Conservation (phyloP, 2,329 filamentous ascomycete genomes). For the Paraphoma chrysanthemicola region DNA sequence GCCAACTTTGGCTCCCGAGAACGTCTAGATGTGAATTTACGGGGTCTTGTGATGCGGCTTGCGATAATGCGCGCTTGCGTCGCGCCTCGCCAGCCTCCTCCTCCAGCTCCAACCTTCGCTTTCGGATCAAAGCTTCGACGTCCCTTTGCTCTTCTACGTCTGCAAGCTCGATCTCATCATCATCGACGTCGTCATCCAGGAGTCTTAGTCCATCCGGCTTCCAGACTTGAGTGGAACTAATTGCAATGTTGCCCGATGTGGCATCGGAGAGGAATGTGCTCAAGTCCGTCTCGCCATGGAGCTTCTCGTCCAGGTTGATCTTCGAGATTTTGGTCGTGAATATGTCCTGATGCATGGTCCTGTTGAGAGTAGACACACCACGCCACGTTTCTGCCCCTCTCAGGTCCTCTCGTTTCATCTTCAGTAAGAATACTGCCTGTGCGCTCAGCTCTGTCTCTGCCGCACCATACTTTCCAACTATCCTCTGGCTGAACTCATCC, state of each 20-base stretch:
- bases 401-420: constrained; percentile 44
- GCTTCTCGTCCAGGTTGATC: constrained; percentile 46
- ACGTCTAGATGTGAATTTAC: not conserved
- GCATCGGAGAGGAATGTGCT: constrained; percentile 46
- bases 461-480: constrained; percentile 3
- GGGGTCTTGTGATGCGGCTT: not conserved
- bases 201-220: constrained; percentile 58
- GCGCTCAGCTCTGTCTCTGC: constrained; percentile 34
- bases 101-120: constrained; percentile 38
- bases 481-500: constrained; percentile 43
- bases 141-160: constrained; percentile 31
- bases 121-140: constrained; percentile 49
- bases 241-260: constrained; percentile 40
- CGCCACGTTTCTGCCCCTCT: constrained; percentile 48
- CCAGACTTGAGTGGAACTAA: constrained; percentile 54
- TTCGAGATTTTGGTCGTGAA: constrained; percentile 53
- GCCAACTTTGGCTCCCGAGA: constrained; percentile 3
- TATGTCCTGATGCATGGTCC: constrained; percentile 55
- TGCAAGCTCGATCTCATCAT: constrained; percentile 38
- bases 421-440: constrained; percentile 40
- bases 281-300: constrained; percentile 51
- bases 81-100: constrained; percentile 10
- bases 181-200: constrained; percentile 51
- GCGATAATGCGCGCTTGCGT: not conserved
- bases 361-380: constrained; percentile 48